A percentile compares a stretch with the other conserved stretches of the same genome.
phyloP scores from a whole-genome alignment of 306 rosid genomes.

The Albizia julibrissin region DNA sequence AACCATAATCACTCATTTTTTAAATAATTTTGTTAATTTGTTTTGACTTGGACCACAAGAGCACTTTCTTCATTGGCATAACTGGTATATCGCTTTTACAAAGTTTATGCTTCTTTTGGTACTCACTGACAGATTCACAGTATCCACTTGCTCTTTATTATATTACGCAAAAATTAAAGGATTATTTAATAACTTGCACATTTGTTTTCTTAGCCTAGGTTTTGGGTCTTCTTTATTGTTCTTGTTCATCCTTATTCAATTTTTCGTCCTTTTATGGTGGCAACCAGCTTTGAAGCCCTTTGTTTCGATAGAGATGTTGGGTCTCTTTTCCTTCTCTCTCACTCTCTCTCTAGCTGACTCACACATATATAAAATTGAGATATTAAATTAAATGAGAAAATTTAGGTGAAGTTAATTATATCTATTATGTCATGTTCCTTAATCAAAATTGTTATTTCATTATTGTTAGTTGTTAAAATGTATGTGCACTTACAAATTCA shows the following conservation, averaged over 20 bases:
- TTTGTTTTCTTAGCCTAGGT: slow-evolving; percentile 3
- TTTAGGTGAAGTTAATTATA: too few relatives aligned
- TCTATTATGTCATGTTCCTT: too few relatives aligned
- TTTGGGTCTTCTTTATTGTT: not conserved
- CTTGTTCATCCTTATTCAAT: not conserved
- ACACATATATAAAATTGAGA: not conserved
- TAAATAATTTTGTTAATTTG: not conserved
- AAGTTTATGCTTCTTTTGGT: slow-evolving; percentile 36
- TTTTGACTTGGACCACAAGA: slow-evolving; percentile 41
- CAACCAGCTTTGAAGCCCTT: not conserved
- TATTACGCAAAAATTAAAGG: not conserved
- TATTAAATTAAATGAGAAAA: too few relatives aligned
- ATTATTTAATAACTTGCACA: not conserved
- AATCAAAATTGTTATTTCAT: too few relatives aligned
- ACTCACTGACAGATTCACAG: not conserved
- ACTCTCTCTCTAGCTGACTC: not conserved
- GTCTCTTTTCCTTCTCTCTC: not conserved
- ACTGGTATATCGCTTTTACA: slow-evolving; percentile 29
- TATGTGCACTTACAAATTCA: too few relatives aligned
- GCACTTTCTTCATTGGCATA: slow-evolving; percentile 36
- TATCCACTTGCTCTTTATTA: slow-evolving; percentile 8
- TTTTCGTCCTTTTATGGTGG: not conserved
- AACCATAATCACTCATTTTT: not conserved
- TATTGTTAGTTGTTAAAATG: too few relatives aligned
- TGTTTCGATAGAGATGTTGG: not conserved